Evolutionary conservation across 108 stramenopile genomes (phyloP).

Genomic region (Skeletonema grethae): DNA sequence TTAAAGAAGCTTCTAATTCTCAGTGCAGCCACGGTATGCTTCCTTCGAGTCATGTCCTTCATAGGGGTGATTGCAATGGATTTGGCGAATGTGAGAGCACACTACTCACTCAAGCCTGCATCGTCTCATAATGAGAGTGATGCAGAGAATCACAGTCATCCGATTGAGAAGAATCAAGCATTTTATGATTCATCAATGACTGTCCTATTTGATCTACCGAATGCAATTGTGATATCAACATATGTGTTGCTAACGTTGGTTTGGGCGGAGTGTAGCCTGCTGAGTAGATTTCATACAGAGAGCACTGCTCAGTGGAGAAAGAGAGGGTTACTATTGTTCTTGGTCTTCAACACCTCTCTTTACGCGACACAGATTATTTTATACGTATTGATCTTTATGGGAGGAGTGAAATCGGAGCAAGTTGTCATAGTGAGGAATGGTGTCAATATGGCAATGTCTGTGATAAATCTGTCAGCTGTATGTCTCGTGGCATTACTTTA

Average conservation of each 20-base stretch:
- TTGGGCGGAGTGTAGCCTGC: conserved; percentile 86
- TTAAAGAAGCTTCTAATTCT: conserved; percentile 81
- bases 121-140: conserved; percentile 5
- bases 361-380: conserved; percentile 79
- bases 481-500: conserved; percentile 67
- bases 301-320: conserved; percentile 54
- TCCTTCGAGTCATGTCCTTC: conserved; percentile 83
- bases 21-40: conserved; percentile 73
- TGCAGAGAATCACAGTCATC: conserved; percentile 11
- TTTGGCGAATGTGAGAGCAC: conserved; percentile 75
- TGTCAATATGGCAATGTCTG: conserved; percentile 75
- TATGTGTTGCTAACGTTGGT: conserved; percentile 84
- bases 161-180: conserved; percentile 58
- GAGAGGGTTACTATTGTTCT: conserved; percentile 69
- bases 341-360: conserved; percentile 81
- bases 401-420: conserved; percentile 21
- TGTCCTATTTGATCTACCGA: conserved; percentile 87
- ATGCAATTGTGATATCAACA: conserved; percentile 84
- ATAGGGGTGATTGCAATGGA: conserved; percentile 77
- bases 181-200: conserved; percentile 87
- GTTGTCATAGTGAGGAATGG: conserved; percentile 58
- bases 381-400: conserved; percentile 80
- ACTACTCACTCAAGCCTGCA: conserved; percentile 54
- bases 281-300: conserved; percentile 74
- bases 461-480: conserved; percentile 78